Evolutionary conservation across 2,329 filamentous ascomycete genomes (phyloP).

Genomic region (Trichoderma asperellum): DNA sequence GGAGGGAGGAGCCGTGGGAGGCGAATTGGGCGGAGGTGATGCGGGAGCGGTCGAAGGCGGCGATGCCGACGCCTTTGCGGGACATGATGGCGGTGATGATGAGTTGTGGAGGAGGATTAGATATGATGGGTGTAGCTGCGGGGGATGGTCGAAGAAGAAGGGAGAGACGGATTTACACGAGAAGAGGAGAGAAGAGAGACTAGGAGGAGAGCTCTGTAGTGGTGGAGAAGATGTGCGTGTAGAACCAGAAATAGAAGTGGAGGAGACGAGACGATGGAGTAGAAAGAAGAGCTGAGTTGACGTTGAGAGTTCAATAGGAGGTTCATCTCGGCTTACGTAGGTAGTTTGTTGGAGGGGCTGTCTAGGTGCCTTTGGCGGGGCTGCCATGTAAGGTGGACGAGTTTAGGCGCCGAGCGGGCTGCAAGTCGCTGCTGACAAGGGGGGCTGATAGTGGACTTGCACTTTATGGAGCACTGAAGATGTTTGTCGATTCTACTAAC

Average conservation of each 20-base stretch:
- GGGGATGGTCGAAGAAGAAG: not conserved
- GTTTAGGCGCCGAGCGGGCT: not conserved
- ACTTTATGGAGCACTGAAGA: not conserved
- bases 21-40: slow-evolving; percentile 89
- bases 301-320: slow-evolving; percentile 1
- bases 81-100: slow-evolving; percentile 52
- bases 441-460: not conserved
- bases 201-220: too few relatives aligned
- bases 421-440: not conserved
- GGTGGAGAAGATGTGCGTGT: not conserved
- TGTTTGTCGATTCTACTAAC: not conserved
- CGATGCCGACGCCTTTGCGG: slow-evolving; percentile 85
- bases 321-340: not conserved
- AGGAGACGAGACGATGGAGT: not conserved
- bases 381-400: slow-evolving; percentile 2
- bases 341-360: slow-evolving; percentile 14
- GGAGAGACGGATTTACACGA: not conserved
- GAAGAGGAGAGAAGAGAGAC: too few relatives aligned
- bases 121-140: not conserved
- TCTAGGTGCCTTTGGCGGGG: not conserved
- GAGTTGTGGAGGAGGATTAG: too few relatives aligned
- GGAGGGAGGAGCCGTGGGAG: slow-evolving; percentile 84
- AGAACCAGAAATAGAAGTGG: not conserved
- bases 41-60: slow-evolving; percentile 83
- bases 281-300: not conserved